phyloP scores from a whole-genome alignment of 768 basidiomycete genomes.

The Trametes gibbosa region DNA sequence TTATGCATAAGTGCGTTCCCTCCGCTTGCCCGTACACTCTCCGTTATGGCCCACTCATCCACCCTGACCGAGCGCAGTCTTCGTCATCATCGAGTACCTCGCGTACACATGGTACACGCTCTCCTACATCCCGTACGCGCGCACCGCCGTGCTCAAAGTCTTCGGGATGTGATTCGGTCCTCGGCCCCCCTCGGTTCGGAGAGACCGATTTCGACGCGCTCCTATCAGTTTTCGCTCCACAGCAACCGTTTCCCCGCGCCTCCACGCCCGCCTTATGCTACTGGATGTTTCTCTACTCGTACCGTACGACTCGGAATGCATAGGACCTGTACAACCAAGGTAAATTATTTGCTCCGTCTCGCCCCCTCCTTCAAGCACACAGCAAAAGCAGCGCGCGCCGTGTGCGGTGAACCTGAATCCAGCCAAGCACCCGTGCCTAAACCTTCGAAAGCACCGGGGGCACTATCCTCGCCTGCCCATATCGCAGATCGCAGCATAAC shows the following conservation, averaged over 20 bases:
- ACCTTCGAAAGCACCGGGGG: background rate
- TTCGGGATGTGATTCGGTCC: constrained; percentile 42
- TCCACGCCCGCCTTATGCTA: background rate
- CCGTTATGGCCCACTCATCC: background rate
- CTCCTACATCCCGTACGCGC: constrained; percentile 91
- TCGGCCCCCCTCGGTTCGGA: no score
- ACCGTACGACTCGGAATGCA: constrained; percentile 11
- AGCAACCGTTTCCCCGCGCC: background rate
- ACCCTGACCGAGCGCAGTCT: constrained; percentile 48
- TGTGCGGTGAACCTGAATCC: no score
- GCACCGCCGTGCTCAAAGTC: constrained; percentile 64
- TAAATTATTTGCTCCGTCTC: background rate
- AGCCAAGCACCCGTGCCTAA: no score
- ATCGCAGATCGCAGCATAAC: no score
- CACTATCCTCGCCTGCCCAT: background rate
- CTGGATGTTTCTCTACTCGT: constrained; percentile 1
- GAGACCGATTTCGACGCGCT: background rate
- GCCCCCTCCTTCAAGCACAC: no score
- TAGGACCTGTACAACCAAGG: constrained; percentile 7
- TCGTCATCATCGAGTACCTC: constrained; percentile 88
- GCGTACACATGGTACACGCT: constrained; percentile 89
- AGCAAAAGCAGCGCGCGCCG: no score
- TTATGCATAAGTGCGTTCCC: constrained; percentile 71
- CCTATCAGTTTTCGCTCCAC: background rate
- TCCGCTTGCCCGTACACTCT: background rate